phyloP scores from a whole-genome alignment of 2,329 filamentous ascomycete species.

The Alternaria sp. region DNA sequence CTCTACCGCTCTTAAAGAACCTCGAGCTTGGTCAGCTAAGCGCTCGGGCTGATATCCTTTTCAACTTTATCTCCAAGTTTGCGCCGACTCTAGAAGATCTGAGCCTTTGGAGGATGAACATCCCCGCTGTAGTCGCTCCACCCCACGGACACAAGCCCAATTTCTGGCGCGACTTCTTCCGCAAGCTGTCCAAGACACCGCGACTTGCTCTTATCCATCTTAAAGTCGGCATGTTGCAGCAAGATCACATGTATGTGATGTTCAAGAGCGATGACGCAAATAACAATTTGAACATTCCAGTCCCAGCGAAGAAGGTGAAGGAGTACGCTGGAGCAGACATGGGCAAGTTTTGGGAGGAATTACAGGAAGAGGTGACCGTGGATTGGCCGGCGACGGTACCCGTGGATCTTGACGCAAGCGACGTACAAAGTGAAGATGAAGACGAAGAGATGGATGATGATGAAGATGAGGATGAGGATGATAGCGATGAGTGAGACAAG shows the following conservation, averaged over 20 bases:
- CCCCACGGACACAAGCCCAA: slow-evolving; percentile 20
- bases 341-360: slow-evolving; percentile 16
- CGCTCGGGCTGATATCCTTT: slow-evolving; percentile 9
- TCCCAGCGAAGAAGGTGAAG: neutral
- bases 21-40: slow-evolving; percentile 35
- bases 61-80: slow-evolving; percentile 47
- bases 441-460: slow-evolving; percentile 24
- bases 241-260: slow-evolving; percentile 14
- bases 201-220: slow-evolving; percentile 20
- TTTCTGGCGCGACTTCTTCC: slow-evolving; percentile 28
- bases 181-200: slow-evolving; percentile 10
- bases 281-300: neutral
- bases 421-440: slow-evolving; percentile 5
- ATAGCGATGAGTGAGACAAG: neutral
- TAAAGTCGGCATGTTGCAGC: slow-evolving; percentile 26
- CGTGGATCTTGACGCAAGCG: neutral
- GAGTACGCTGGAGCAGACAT: slow-evolving; percentile 23
- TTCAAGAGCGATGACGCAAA: slow-evolving; percentile 14
- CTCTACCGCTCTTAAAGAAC: slow-evolving; percentile 19
- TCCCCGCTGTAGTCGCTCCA: slow-evolving; percentile 12
- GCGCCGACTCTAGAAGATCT: slow-evolving; percentile 54
- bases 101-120: slow-evolving; percentile 55
- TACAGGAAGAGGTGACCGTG: slow-evolving; percentile 21
- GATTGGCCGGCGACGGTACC: slow-evolving; percentile 17
- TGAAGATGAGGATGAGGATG: slow-evolving; percentile 15